phyloP scores from a whole-genome alignment of 495 filamentous ascomycete genomes.

The Talaromyces ruber region DNA sequence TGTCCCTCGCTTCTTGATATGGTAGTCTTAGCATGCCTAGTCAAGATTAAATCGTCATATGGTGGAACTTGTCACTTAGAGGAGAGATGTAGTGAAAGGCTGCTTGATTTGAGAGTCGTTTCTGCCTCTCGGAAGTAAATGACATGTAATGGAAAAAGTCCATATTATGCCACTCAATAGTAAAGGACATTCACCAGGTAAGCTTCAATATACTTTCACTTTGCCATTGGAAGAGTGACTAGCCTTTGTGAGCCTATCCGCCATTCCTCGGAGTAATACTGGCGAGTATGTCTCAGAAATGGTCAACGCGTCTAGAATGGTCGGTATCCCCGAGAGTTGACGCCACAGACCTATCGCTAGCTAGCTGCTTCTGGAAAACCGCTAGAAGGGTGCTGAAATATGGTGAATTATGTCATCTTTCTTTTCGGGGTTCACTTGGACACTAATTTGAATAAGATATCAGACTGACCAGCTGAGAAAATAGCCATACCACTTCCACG shows the following conservation, averaged over 20 bases:
- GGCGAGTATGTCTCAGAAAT: not conserved
- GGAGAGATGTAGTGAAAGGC: not conserved
- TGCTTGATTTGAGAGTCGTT: not conserved
- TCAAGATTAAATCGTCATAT: not conserved
- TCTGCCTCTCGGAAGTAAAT: not conserved
- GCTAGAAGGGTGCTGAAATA: not conserved
- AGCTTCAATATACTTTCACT: not conserved
- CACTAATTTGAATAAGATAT: not conserved
- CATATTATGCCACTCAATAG: not conserved
- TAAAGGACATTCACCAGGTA: not conserved
- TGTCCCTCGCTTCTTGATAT: not conserved
- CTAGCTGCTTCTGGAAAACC: not conserved
- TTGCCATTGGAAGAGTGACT: not conserved
- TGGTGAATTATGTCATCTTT: not conserved
- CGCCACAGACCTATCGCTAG: not conserved
- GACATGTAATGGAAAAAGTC: not conserved
- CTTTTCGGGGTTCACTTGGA: not conserved
- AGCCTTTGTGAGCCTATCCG: not conserved
- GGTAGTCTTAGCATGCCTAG: not conserved
- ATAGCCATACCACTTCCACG: not conserved
- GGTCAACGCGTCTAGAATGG: not conserved
- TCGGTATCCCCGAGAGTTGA: not conserved
- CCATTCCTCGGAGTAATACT: not conserved
- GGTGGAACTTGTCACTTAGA: not conserved
- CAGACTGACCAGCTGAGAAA: not conserved